A percentile compares a stretch with the other conserved stretches of the same genome.
Conservation (phyloP, 2,329 filamentous ascomycete genomes). For the Cadophora sp. region DNA sequence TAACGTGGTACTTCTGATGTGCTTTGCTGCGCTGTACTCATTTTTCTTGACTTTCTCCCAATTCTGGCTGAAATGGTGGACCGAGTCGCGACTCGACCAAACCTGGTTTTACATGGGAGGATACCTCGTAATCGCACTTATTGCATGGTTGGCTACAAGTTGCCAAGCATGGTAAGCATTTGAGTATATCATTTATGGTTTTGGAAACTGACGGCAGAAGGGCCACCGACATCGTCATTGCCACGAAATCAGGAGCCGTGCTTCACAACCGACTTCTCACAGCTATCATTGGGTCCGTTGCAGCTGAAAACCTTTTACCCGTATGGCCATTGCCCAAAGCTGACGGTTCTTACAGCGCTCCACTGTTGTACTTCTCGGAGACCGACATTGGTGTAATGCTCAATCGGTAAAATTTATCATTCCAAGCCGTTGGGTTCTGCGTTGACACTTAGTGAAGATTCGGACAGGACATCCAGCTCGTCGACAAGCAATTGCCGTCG, state of each 20-base stretch:
- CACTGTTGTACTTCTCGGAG: conserved; percentile 41
- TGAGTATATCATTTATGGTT: neutral
- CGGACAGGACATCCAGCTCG: conserved; percentile 35
- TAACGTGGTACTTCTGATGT: neutral
- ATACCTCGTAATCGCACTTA: neutral
- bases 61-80: conserved; percentile 49
- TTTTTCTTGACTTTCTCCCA: conserved; percentile 16
- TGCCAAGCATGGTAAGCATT: neutral
- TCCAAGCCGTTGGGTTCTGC: neutral
- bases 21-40: neutral
- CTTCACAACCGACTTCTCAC: neutral
- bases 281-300: neutral
- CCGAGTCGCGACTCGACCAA: conserved; percentile 1
- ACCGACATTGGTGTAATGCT: conserved; percentile 24
- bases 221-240: neutral
- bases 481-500: conserved; percentile 38
- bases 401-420: conserved; percentile 4
- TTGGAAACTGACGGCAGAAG: neutral
- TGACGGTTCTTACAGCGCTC: conserved; percentile 22
- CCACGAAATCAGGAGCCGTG: neutral
- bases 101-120: conserved; percentile 2
- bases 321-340: too few relatives aligned
- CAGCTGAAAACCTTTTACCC: too few relatives aligned
- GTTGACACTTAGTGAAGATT: conserved; percentile 6
- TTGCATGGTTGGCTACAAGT: neutral